Percentiles rank a stretch among this genome's conserved stretches.
Evolutionary conservation across 2,329 filamentous ascomycete species (phyloP).

Genomic region (Paraphaeosphaeria minitans): DNA sequence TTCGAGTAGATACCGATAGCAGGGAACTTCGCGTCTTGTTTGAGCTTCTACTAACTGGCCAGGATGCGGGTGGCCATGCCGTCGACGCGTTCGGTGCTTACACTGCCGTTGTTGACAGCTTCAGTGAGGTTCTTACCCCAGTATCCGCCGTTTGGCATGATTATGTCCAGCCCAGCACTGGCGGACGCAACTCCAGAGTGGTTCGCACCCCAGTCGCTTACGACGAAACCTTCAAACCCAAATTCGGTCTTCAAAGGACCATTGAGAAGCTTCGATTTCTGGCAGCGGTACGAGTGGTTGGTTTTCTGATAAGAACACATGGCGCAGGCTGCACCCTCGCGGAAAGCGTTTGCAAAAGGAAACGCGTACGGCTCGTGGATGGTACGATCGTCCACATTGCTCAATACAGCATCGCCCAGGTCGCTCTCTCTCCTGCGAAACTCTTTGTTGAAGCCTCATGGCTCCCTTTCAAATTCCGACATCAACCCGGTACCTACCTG

Average conservation of each 20-base stretch:
- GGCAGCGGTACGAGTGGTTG: conserved; percentile 40
- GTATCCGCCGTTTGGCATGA: conserved; percentile 44
- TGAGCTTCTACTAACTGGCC: conserved; percentile 41
- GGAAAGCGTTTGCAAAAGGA: conserved; percentile 66
- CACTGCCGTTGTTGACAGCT: conserved; percentile 37
- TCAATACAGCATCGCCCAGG: conserved; percentile 61
- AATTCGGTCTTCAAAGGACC: conserved; percentile 58
- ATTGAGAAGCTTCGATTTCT: conserved; percentile 52
- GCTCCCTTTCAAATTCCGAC: neutral
- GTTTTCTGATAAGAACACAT: conserved; percentile 61
- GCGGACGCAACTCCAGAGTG: conserved; percentile 53
- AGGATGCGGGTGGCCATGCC: conserved; percentile 39
- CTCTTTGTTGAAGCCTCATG: conserved; percentile 43
- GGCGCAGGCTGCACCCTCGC: conserved; percentile 61
- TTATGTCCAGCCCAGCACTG: conserved; percentile 55
- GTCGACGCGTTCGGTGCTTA: conserved; percentile 29
- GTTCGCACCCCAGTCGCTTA: conserved; percentile 54
- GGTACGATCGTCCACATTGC: conserved; percentile 68
- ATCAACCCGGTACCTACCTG: neutral
- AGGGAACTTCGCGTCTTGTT: conserved; percentile 45
- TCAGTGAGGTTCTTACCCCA: conserved; percentile 39
- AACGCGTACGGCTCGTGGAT: conserved; percentile 70
- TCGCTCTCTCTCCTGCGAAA: conserved; percentile 44
- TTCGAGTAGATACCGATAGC: conserved; percentile 30
- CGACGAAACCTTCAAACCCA: conserved; percentile 53